Conservation (phyloP, 768 basidiomycete species). For the Lenzites betulinus region DNA sequence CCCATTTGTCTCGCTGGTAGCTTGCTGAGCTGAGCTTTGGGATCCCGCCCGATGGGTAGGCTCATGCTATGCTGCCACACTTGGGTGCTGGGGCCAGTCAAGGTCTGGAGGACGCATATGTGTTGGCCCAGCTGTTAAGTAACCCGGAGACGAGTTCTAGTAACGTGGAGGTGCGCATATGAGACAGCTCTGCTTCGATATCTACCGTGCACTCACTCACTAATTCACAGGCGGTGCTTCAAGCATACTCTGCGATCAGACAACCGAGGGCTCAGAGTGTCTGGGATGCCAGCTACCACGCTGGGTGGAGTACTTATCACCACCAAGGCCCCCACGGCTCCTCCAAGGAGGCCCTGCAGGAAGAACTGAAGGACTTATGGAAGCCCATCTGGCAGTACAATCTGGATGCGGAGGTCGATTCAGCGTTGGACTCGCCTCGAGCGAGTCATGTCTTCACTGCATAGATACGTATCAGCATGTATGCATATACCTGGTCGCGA, state of each 20-base stretch:
- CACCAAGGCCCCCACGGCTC: slow-evolving; percentile 37
- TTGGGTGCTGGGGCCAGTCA: slow-evolving; percentile 7
- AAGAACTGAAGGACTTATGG: slow-evolving; percentile 44
- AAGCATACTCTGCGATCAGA: slow-evolving; percentile 47
- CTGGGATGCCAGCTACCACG: slow-evolving; percentile 40
- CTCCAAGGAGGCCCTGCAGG: slow-evolving; percentile 33
- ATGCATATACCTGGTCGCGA: too few species aligned
- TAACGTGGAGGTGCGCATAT: background rate
- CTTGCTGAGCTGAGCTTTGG: background rate
- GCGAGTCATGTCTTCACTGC: background rate
- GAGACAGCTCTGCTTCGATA: background rate
- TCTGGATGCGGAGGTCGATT: slow-evolving; percentile 36
- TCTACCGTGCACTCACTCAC: background rate
- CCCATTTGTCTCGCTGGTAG: background rate
- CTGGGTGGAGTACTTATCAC: slow-evolving; percentile 47
- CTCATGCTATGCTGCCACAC: slow-evolving; percentile 61
- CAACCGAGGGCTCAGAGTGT: slow-evolving; percentile 54
- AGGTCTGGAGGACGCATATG: background rate
- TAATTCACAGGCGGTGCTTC: slow-evolving; percentile 43
- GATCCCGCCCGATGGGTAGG: slow-evolving; percentile 29
- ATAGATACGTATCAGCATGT: background rate
- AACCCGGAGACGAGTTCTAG: background rate
- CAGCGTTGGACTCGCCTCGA: background rate
- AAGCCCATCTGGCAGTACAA: slow-evolving; percentile 54
- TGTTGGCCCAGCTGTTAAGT: background rate